Percentiles rank a stretch among this genome's conserved stretches.
Conservation (phyloP, 306 rosid genomes). For the Fragaria iinumae region DNA sequence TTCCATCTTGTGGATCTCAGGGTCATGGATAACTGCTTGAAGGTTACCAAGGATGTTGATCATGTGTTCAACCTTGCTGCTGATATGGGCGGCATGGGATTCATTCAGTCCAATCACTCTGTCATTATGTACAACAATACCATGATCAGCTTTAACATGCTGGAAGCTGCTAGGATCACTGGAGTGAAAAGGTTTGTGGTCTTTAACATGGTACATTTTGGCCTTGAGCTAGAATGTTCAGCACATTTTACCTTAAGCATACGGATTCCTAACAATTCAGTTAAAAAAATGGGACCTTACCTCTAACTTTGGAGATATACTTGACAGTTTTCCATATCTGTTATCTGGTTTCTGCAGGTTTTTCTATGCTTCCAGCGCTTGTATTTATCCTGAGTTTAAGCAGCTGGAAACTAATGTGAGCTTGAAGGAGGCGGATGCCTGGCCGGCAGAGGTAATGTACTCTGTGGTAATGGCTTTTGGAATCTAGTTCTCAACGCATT, state of each 20-base stretch:
- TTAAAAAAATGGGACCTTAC: not conserved
- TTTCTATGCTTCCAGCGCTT: slow-evolving; percentile 98
- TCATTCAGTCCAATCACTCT: slow-evolving; percentile 97
- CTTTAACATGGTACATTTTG: not conserved
- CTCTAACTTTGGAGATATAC: not conserved
- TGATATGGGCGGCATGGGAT: slow-evolving; percentile 99
- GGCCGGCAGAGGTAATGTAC: slow-evolving; percentile 96
- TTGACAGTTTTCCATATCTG: not conserved
- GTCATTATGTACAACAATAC: slow-evolving; percentile 96
- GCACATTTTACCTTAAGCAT: not conserved
- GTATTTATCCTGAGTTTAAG: slow-evolving; percentile 96
- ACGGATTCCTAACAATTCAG: not conserved
- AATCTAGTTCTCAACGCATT: slow-evolving; percentile 14
- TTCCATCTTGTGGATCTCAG: slow-evolving; percentile 94
- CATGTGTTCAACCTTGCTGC: slow-evolving; percentile 99
- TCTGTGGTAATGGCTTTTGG: slow-evolving; percentile 6
- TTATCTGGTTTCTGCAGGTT: slow-evolving; percentile 45
- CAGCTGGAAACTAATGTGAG: slow-evolving; percentile 95
- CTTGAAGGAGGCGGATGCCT: slow-evolving; percentile 98
- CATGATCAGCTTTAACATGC: slow-evolving; percentile 97
- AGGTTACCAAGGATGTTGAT: slow-evolving; percentile 72
- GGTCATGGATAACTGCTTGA: slow-evolving; percentile 97
- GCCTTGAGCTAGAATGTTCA: not conserved
- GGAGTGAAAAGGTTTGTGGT: slow-evolving; percentile 77
- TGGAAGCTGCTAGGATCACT: slow-evolving; percentile 86